Conservation (phyloP, 2,329 filamentous ascomycete species). For the Penicillium sp. region DNA sequence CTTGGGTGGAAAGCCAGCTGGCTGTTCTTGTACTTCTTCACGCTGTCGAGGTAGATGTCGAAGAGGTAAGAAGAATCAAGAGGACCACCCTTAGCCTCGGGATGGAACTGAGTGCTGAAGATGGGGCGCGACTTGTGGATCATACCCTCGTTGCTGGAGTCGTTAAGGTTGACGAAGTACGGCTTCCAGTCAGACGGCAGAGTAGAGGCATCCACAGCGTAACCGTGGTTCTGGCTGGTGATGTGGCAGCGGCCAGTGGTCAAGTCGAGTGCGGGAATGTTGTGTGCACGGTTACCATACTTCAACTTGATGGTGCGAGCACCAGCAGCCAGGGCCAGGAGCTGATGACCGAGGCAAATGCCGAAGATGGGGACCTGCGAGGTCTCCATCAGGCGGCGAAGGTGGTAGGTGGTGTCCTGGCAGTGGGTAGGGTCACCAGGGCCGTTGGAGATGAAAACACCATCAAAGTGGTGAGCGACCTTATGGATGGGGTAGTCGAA, state of each 20-base stretch:
- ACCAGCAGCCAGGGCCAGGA: conserved; percentile 86
- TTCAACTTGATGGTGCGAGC: conserved; percentile 96
- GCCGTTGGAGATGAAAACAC: conserved; percentile 98
- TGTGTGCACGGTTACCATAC: conserved; percentile 98
- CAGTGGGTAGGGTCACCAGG: conserved; percentile 98
- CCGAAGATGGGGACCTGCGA: conserved; percentile 94
- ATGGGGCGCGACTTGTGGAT: conserved; percentile 96
- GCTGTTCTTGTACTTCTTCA: conserved; percentile 84
- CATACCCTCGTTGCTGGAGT: conserved; percentile 96
- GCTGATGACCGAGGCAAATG: conserved; percentile 96
- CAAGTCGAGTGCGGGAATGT: conserved; percentile 93
- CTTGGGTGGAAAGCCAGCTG: conserved; percentile 71
- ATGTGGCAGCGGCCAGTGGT: conserved; percentile 98
- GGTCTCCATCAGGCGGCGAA: conserved; percentile 86
- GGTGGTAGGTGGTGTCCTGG: conserved; percentile 90
- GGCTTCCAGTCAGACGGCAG: conserved; percentile 89
- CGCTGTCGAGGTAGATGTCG: conserved; percentile 91
- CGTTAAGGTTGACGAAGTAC: conserved; percentile 98
- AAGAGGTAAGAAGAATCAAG: conserved; percentile 96
- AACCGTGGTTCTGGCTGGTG: conserved; percentile 97
- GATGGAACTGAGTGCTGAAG: conserved; percentile 98
- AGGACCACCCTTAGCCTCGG: conserved; percentile 95
- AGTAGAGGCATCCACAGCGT: conserved; percentile 86
- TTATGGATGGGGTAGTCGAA: conserved; percentile 98
- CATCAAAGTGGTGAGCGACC: conserved; percentile 95